Conservation (phyloP, 108 stramenopile genomes). For the Cyclotella choctawhatcheeana region DNA sequence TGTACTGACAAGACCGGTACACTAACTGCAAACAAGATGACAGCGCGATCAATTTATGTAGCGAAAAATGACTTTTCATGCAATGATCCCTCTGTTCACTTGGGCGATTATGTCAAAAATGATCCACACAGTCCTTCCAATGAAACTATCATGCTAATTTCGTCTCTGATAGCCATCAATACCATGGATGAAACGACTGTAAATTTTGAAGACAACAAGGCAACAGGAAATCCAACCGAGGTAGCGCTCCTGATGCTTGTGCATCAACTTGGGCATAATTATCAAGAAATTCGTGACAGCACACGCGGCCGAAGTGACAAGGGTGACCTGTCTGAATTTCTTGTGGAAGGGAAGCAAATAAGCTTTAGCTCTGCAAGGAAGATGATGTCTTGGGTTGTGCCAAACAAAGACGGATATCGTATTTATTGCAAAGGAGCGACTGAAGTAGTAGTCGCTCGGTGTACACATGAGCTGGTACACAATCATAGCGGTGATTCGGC, state of each 20-base stretch:
- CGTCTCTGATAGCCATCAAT: constrained; percentile 64
- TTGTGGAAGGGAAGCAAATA: constrained; percentile 78
- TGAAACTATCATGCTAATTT: constrained; percentile 50
- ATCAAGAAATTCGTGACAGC: constrained; percentile 67
- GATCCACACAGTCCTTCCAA: constrained; percentile 41
- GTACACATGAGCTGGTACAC: constrained; percentile 36
- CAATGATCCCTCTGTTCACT: constrained; percentile 56
- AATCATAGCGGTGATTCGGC: constrained; percentile 14
- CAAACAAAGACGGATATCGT: constrained; percentile 67
- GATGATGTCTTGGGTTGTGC: constrained; percentile 92
- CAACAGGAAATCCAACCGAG: constrained; percentile 94
- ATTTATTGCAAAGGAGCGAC: constrained; percentile 90
- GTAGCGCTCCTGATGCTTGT: constrained; percentile 86
- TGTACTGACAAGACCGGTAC: constrained; percentile 97
- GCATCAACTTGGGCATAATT: constrained; percentile 66
- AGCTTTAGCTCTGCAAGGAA: constrained; percentile 92
- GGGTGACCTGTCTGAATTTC: constrained; percentile 61
- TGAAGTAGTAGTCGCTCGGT: constrained; percentile 76
- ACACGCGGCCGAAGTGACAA: constrained; percentile 71
- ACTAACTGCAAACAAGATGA: constrained; percentile 97
- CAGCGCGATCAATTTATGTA: constrained; percentile 72
- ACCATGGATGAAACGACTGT: constrained; percentile 89
- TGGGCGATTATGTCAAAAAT: constrained; percentile 59
- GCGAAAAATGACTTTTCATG: constrained; percentile 54
- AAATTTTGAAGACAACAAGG: constrained; percentile 50